Base-by-base conservation (phyloP, 371 early-diverging fungal species). In the Phascolomyces articulosus region DNA sequence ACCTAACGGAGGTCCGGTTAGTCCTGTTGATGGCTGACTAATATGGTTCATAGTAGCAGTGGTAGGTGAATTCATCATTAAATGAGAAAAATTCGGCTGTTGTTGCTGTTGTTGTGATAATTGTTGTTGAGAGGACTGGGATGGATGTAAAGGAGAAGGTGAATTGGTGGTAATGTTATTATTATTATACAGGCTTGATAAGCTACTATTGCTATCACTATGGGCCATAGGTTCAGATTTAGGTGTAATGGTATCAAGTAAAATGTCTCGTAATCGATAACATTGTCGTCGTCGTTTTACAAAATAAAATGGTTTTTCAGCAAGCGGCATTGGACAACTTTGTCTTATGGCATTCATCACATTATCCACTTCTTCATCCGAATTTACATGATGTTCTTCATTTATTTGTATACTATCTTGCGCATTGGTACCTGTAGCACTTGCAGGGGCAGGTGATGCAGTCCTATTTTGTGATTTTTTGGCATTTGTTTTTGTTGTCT, bases 321-420 rank as follows among this genome's bases (percentile, higher is more conserved):
- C 89, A 49, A 92, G 58, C 6, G 92, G 91, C n/a, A 60, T 69
- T 7, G 89, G 88, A 16, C 76, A 76, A 31, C 74, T 82, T 57
- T 76, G 72, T 60, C 74, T 75, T 55, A 88, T 75, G 23, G 85
- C 84, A 6, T 78, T 76, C 57, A 88, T 61, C 3, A 91, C 76
- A 48, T 73, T 71, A 62, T 87, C 87, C 13, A 86, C 85, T 62
- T 91, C 91, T 58, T 86, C 86, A 67, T 92, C 91, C 10, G 90
- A 90, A 62, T 84, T 82, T 31, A 85, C 34, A 27, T 55, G 64
- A 8, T 70, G 55, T 21, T 75, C 74, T 4, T 78, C 71, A 55
- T 56, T 40, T n/a, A 23, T 26, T 44, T 27, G 60, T 7, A 18
- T 31, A n/a, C 26, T 55, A 24, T 49, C 40, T 10, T 27, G 23